Base-by-base conservation (phyloP, 768 basidiomycete species). In the Dictyophora rubrovolvata region DNA sequence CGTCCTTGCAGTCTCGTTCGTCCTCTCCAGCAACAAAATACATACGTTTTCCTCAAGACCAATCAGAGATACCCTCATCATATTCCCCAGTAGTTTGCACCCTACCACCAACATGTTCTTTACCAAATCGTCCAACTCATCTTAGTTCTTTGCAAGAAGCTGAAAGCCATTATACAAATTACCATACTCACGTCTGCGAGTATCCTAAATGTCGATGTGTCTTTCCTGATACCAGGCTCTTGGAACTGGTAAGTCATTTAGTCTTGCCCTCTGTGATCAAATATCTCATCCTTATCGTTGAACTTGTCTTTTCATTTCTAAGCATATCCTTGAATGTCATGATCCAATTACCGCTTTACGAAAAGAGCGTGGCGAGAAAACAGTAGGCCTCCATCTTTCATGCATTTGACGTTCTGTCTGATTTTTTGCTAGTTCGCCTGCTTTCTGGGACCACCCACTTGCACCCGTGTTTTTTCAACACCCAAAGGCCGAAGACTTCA, bases 181-280 rank as follows among this genome's bases (percentile, higher is more conserved):
- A 85, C 67, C 89, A 91, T 67, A 86, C 89, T 0, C 88, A 90
- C 68, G 86, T 93, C 1, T 90, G 90, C 65, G 86, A 84, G 65
- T 74, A 80, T 59, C 68, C 69, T 10, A 78, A 78, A 2, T 95
- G 92, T 70, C 78, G 79, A 18, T 85, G 82, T 69, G 88, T 93
- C 11, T 95, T 94, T 70, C 91, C 93, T 14, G 91, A 93, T 66
- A 83, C 82, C 54, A 75, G 85, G 53, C 69, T 93, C 28, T 69
- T 95, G 52, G 84, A 88, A 64, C 66, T 95, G 74, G 92, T 93
- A 70, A 74, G 91, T 74, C 2, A 49, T 20, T 5, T 33, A 37
- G 47, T 12, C 36, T 21, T 1, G 47, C 56, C 21, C 23, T 16
- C 46, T 34, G 47, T 49, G 56, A 46, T 34, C 22, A 48, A 48